phyloP scores from a whole-genome alignment of 2,329 filamentous ascomycete species.

The Zymoseptoria pseudotritici region DNA sequence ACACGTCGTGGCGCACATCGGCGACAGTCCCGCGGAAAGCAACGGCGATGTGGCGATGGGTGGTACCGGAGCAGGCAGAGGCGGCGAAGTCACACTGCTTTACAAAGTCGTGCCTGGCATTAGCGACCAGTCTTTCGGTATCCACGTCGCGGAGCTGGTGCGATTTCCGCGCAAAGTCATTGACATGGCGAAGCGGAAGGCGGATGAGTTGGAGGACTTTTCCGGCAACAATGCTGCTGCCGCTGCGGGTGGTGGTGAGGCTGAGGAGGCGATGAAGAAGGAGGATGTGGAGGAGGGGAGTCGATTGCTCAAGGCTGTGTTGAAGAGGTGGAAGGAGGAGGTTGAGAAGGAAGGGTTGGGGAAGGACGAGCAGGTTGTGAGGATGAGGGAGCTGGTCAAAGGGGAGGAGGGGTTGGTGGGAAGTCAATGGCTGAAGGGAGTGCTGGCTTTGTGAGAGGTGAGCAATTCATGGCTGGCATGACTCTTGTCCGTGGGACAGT shows the following conservation, averaged over 20 bases:
- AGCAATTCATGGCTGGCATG: no score
- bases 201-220: slow-evolving; percentile 96
- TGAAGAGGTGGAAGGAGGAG: slow-evolving; percentile 75
- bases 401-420: slow-evolving; percentile 57
- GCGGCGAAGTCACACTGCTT: slow-evolving; percentile 80
- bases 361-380: slow-evolving; percentile 67
- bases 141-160: slow-evolving; percentile 94
- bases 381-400: slow-evolving; percentile 72
- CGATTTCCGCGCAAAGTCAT: slow-evolving; percentile 95
- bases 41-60: slow-evolving; percentile 37
- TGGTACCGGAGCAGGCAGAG: slow-evolving; percentile 44
- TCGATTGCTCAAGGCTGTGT: slow-evolving; percentile 70
- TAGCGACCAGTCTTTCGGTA: slow-evolving; percentile 95
- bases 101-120: slow-evolving; percentile 96
- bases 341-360: slow-evolving; percentile 50
- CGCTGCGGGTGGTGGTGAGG: not conserved
- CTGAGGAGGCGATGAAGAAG: slow-evolving; percentile 36
- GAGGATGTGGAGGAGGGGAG: slow-evolving; percentile 87
- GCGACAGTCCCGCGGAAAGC: slow-evolving; percentile 33
- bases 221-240: slow-evolving; percentile 54
- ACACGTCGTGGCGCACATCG: slow-evolving; percentile 92
- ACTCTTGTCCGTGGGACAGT: not conserved
- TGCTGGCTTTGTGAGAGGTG: not conserved
- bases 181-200: slow-evolving; percentile 98
- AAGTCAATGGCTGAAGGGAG: slow-evolving; percentile 36